These are phyloP conservation scores for Phytopythium litorale DNA, from an alignment of 352 stramenopile genomes.

Conservation along the genomic window DNA sequence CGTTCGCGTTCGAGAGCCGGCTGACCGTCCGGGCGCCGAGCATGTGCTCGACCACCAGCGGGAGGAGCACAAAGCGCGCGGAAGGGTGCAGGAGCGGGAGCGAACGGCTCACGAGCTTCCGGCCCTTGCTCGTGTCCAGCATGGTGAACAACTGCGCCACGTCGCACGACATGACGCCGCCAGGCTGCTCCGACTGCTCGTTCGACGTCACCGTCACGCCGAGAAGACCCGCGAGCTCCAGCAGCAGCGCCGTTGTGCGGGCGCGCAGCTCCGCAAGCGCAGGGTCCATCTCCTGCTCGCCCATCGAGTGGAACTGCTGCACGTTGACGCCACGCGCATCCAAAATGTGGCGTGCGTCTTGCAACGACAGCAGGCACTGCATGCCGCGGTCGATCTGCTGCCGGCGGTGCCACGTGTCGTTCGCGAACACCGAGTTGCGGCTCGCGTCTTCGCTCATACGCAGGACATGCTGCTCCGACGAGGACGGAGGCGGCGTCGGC, in stretches of 20 bases:
- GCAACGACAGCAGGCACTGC: slow-evolving; percentile 71
- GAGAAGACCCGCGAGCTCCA: slow-evolving; percentile 62
- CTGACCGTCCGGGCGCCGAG: slow-evolving; percentile 39
- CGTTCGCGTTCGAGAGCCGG: slow-evolving; percentile 17
- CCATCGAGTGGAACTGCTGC: slow-evolving; percentile 83
- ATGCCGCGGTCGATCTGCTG: slow-evolving; percentile 70
- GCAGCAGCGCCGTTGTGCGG: slow-evolving; percentile 60
- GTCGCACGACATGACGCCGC: slow-evolving; percentile 40
- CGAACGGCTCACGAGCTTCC: slow-evolving; percentile 70
- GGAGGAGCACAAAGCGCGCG: slow-evolving; percentile 72
- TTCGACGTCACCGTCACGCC: slow-evolving; percentile 37
- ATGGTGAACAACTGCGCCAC: slow-evolving; percentile 52
- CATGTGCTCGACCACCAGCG: slow-evolving; percentile 59
- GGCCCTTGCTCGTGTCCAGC: slow-evolving; percentile 59
- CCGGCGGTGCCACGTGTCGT: slow-evolving; percentile 69
- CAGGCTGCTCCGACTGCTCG: slow-evolving; percentile 6
- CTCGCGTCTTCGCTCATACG: slow-evolving; percentile 44
- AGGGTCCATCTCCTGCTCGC: slow-evolving; percentile 63
- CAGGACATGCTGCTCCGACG: slow-evolving; percentile 26
- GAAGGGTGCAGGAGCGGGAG: slow-evolving; percentile 77
- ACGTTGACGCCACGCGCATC: slow-evolving; percentile 83
- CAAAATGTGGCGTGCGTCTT: slow-evolving; percentile 78
- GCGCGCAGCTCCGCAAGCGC: slow-evolving; percentile 61
- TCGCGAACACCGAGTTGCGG: slow-evolving; percentile 64
- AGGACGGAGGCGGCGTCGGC: neutral